These are phyloP conservation scores for Pseudozyma flocculosa DNA, from an alignment of 1,284 basidiomycete genomes.

Conservation along the genomic window DNA sequence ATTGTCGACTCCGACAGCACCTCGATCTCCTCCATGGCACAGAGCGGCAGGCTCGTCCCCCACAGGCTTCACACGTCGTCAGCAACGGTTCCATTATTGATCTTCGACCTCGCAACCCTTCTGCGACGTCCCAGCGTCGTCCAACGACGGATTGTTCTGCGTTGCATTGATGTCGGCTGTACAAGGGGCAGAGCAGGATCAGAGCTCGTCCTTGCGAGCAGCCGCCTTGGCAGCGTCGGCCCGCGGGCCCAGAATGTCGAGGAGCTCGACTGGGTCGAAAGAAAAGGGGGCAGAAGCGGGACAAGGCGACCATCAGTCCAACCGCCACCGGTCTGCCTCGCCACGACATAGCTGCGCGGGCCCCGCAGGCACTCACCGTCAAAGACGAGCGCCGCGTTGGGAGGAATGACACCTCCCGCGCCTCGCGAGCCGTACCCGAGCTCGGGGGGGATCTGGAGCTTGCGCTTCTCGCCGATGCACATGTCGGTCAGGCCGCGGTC, in stretches of 20 bases:
- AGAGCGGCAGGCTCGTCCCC: too few species aligned
- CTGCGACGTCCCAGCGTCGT: too few species aligned
- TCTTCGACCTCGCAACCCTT: too few species aligned
- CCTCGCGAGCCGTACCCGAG: conserved; percentile 68
- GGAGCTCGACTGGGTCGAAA: not conserved
- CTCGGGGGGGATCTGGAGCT: conserved; percentile 61
- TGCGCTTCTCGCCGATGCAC: conserved; percentile 87
- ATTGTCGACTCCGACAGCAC: too few species aligned
- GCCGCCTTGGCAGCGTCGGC: not conserved
- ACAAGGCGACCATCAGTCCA: not conserved
- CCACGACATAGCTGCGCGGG: too few species aligned
- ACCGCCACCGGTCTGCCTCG: too few species aligned
- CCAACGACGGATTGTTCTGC: too few species aligned
- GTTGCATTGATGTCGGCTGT: too few species aligned
- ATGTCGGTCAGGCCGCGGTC: conserved; percentile 66
- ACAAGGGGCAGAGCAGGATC: too few species aligned
- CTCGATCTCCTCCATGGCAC: too few species aligned
- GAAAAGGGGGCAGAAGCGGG: not conserved
- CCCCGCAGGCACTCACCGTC: conserved; percentile 64
- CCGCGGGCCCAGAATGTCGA: not conserved
- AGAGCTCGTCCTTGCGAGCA: not conserved
- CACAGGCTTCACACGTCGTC: too few species aligned
- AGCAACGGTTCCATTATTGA: too few species aligned
- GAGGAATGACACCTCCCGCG: conserved; percentile 75
- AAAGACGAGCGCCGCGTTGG: conserved; percentile 81